phyloP scores from a whole-genome alignment of 2,329 filamentous ascomycete genomes.

The Penicillium sp. region DNA sequence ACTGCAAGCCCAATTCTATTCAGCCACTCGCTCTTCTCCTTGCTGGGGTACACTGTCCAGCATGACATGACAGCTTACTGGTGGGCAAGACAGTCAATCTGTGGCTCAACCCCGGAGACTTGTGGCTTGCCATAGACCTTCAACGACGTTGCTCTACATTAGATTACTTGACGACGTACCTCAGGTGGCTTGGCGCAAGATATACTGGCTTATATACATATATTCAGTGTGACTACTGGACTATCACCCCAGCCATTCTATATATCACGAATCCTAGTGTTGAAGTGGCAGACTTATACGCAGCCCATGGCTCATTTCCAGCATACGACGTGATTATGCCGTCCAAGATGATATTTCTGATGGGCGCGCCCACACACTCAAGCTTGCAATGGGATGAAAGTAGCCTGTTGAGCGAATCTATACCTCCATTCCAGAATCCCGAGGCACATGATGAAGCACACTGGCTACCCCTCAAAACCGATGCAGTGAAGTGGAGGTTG shows the following conservation, averaged over 20 bases:
- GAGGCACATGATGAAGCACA: constrained; percentile 14
- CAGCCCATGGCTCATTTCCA: constrained; percentile 8
- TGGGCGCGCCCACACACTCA: constrained; percentile 64
- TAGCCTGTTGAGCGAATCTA: constrained; percentile 56
- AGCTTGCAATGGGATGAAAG: constrained; percentile 61
- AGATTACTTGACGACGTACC: background rate
- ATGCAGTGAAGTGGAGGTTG: constrained; percentile 36
- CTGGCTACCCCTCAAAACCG: constrained; percentile 19
- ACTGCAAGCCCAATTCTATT: background rate
- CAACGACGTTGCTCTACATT: background rate
- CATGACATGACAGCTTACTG: constrained; percentile 4
- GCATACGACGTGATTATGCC: constrained; percentile 30
- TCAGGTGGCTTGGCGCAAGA: background rate
- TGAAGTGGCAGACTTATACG: background rate
- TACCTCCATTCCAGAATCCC: constrained; percentile 37
- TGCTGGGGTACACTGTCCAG: background rate
- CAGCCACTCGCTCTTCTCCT: too few species aligned
- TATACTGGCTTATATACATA: background rate
- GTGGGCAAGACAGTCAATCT: background rate
- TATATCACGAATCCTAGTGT: background rate
- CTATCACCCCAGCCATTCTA: background rate
- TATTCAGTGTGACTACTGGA: background rate
- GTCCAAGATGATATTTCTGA: constrained; percentile 53
- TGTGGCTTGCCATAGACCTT: constrained; percentile 3
- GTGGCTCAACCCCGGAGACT: constrained; percentile 8